Conservation (phyloP, 129 eudicot genomes). For the Ambrosia trifida region DNA sequence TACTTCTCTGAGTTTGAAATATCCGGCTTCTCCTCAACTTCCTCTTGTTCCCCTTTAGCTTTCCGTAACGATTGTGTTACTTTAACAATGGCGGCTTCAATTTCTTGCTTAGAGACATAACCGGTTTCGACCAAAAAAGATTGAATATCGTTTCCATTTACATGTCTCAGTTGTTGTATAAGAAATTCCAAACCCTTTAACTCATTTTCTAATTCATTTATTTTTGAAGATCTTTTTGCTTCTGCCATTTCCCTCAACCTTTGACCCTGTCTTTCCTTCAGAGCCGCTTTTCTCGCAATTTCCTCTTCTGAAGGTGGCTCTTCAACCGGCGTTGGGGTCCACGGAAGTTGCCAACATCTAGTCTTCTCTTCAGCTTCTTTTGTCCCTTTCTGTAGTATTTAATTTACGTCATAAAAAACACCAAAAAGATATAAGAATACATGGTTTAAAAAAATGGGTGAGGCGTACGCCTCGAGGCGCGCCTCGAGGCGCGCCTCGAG, state of each 20-base stretch:
- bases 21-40: conserved; percentile 71
- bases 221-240: conserved; percentile 76
- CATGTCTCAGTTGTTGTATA: conserved; percentile 62
- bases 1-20: conserved; percentile 60
- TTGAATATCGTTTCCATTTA: conserved; percentile 54
- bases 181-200: conserved; percentile 79
- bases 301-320: conserved; percentile 93
- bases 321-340: conserved; percentile 84
- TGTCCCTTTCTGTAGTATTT: conserved; percentile 57
- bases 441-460: no score
- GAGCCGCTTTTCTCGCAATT: conserved; percentile 85
- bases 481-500: no score
- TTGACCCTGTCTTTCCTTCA: conserved; percentile 88
- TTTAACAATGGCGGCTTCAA: conserved; percentile 66
- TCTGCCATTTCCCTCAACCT: conserved; percentile 97
- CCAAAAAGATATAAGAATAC: neutral
- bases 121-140: conserved; percentile 68
- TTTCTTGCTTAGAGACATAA: conserved; percentile 73
- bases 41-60: conserved; percentile 83
- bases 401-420: neutral
- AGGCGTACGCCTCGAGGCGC: no score
- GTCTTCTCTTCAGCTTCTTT: conserved; percentile 88
- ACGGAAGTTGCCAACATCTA: conserved; percentile 90
- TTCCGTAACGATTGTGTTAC: conserved; percentile 76
- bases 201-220: conserved; percentile 87